These are phyloP conservation scores for Lachnum nothofagi DNA, from an alignment of 2,329 filamentous ascomycete genomes.

Conservation along the genomic window DNA sequence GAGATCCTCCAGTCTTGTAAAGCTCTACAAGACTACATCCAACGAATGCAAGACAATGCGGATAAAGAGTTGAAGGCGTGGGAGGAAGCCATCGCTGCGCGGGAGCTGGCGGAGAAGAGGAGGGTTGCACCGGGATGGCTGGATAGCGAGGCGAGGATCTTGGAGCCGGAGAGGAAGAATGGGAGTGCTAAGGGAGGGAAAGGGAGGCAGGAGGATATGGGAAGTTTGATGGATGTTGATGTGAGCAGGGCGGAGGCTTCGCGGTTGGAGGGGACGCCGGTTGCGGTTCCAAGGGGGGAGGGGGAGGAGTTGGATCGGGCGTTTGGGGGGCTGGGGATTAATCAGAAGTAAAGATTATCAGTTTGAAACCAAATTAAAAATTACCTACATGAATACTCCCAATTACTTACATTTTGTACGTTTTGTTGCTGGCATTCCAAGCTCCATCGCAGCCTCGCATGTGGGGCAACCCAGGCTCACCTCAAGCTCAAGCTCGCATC, in stretches of 20 bases:
- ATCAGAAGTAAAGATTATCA: conserved; percentile 13
- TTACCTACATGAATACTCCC: not conserved
- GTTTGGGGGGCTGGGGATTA: conserved; percentile 44
- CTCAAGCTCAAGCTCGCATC: conserved; percentile 5
- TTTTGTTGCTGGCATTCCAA: not conserved
- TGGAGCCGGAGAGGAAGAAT: conserved; percentile 58
- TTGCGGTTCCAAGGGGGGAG: conserved; percentile 40
- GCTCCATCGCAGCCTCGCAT: not conserved
- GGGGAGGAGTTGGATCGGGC: conserved; percentile 50
- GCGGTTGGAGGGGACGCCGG: conserved; percentile 30
- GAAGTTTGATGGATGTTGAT: conserved; percentile 31
- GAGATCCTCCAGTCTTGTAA: conserved; percentile 79
- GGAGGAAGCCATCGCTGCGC: conserved; percentile 58
- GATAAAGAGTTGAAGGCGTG: conserved; percentile 63
- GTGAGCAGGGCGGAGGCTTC: conserved; percentile 30
- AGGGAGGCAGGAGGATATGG: too few relatives aligned
- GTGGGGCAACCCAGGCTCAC: not conserved
- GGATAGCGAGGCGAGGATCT: conserved; percentile 64
- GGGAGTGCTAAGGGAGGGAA: too few relatives aligned
- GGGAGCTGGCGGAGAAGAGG: conserved; percentile 74
- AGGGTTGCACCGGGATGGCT: conserved; percentile 75
- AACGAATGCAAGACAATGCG: conserved; percentile 63
- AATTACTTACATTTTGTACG: not conserved
- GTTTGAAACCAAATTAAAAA: not conserved
- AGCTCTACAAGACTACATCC: conserved; percentile 70